phyloP scores from a whole-genome alignment of 176 grass and related monocot species.

The Rhipidocladum racemiflorum region DNA sequence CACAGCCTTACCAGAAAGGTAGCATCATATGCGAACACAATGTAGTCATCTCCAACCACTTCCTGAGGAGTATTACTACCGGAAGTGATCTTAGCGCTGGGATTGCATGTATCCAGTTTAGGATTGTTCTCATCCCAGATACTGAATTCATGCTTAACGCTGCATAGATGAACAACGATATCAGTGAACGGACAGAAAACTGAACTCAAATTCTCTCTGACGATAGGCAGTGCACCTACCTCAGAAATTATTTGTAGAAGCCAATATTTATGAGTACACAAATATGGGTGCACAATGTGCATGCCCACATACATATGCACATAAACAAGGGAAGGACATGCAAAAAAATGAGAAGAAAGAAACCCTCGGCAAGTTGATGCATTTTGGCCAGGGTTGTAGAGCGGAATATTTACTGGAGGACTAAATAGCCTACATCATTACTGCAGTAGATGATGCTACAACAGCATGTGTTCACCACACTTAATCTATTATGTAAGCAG shows the following conservation, averaged over 20 bases:
- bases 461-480: neutral
- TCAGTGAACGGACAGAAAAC: neutral
- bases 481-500: neutral
- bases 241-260: neutral
- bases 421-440: neutral
- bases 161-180: neutral
- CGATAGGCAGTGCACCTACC: neutral
- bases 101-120: neutral
- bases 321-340: neutral
- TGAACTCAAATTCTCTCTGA: neutral
- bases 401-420: neutral
- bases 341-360: neutral
- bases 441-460: neutral
- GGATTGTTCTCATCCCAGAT: neutral
- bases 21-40: neutral
- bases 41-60: neutral
- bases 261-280: neutral
- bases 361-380: neutral
- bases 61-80: neutral
- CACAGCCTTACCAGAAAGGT: neutral
- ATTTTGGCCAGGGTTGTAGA: neutral
- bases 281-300: neutral
- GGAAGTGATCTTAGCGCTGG: neutral
- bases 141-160: neutral
- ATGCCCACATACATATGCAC: neutral